Evolutionary conservation across 768 basidiomycete species (phyloP), one percentile per base, ranked within the genome.

Genomic region (Pulveroboletus sp.): DNA sequence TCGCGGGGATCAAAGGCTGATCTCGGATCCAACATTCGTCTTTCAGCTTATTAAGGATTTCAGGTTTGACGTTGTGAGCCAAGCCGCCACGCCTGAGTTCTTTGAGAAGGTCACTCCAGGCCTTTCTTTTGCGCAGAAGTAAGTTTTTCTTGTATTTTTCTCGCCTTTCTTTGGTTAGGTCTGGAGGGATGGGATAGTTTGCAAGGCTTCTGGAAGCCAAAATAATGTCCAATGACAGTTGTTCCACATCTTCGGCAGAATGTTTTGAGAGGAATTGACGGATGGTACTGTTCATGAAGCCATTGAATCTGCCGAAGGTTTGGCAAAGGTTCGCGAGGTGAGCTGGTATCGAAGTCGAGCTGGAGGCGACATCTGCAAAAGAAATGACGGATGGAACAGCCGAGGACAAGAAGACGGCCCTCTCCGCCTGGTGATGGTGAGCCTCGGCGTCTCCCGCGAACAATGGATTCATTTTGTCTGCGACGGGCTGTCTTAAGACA

Each of bases 41-140:
- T 20, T 64, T 61, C 50, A 86, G 79, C 33, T 72, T 77, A 19
- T 68, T 71, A 4, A 91, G 74, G 21, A 85, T 63, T 20, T 88
- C 86, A 2, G 90, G 79, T 60, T 85, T 88, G 43, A 90, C 69
- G 44, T 80, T 87, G 34, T 74, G 67, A 0, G 90, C 73, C 44
- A 97, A 75, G 17, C 97, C 97, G 17, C 80, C 73, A 2, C 79
- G 77, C 64, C 90, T 90, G 45, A 97, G 71, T 61, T 94, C 92
- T 67, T 93, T 95, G 53, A 97, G 72, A 17, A 97, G 73, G 62
- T 98, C 94, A 23, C 87, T 84, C 80, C 86, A 92, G 1, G 94
- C 94, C 61, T 90, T 90, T 52, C 88, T 75, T 72, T 98, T 99
- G 40, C 90, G 80, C 4, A 80, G 79, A 34, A 88, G 73, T 10